phyloP scores from a whole-genome alignment of 192 early-diverging fungal genomes.

The Linnemannia schmuckeri region DNA sequence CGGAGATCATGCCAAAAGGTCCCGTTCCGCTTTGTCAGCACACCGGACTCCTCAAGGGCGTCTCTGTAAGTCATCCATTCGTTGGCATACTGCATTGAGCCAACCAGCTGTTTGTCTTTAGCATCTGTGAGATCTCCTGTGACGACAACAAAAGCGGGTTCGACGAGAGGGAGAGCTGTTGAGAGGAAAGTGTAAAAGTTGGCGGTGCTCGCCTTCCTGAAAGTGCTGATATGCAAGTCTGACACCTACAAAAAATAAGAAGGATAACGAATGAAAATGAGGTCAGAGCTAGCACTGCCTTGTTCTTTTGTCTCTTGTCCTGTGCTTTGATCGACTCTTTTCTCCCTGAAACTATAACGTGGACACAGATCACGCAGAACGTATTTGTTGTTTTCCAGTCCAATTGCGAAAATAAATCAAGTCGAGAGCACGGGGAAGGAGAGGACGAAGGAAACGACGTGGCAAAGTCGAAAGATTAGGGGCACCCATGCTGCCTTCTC shows the following conservation, averaged over 20 bases:
- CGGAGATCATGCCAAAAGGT: constrained; percentile 87
- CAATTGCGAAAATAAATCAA: background rate
- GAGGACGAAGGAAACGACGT: background rate
- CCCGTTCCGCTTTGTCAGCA: constrained; percentile 64
- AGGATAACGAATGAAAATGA: background rate
- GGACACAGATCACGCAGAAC: background rate
- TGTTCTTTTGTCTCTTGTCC: background rate
- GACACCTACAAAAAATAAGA: constrained; percentile 68
- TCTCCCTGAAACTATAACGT: background rate
- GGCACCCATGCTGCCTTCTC: background rate
- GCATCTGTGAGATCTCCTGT: constrained; percentile 94
- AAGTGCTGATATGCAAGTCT: constrained; percentile 89
- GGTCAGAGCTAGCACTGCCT: background rate
- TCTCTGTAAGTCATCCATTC: constrained; percentile 85
- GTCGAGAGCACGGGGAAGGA: background rate
- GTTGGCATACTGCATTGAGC: constrained; percentile 81
- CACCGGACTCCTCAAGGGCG: constrained; percentile 67
- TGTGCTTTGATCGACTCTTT: background rate
- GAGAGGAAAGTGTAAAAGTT: constrained; percentile 83
- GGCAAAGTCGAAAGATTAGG: background rate
- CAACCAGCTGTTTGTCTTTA: constrained; percentile 74
- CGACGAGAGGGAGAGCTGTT: constrained; percentile 80
- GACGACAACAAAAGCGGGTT: constrained; percentile 82
- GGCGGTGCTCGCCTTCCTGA: constrained; percentile 70
- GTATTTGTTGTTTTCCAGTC: background rate